These are phyloP conservation scores for Vigna reflexopilosa DNA, from an alignment of 306 rosid species.

Conservation along the genomic window DNA sequence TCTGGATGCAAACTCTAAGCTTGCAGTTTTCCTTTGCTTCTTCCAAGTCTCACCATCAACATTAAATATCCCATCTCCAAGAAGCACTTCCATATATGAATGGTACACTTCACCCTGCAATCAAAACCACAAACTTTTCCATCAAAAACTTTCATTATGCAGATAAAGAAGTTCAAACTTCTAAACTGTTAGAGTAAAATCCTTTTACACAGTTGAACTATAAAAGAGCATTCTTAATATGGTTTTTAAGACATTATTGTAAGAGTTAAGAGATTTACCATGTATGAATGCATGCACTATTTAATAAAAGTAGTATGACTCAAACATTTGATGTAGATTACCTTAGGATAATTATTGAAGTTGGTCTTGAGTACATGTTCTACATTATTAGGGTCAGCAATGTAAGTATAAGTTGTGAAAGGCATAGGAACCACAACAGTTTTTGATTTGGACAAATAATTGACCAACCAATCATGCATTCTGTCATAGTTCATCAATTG, in stretches of 20 bases:
- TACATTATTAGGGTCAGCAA: conserved; percentile 90
- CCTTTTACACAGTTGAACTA: too few relatives aligned
- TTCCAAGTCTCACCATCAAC: conserved; percentile 90
- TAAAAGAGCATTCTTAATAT: not conserved
- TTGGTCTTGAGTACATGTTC: conserved; percentile 91
- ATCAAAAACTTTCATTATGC: not conserved
- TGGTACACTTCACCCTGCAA: conserved; percentile 85
- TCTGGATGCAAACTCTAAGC: conserved; percentile 94
- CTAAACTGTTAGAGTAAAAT: not conserved
- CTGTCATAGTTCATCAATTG: conserved; percentile 74
- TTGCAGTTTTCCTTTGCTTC: conserved; percentile 90
- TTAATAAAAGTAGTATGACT: not conserved
- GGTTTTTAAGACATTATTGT: not conserved
- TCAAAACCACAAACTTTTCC: conserved; percentile 17
- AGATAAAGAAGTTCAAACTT: not conserved
- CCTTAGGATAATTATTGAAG: conserved; percentile 88
- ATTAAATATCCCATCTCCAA: conserved; percentile 94
- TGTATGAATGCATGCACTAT: not conserved
- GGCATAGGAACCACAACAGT: conserved; percentile 94
- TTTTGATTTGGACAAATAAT: conserved; percentile 61
- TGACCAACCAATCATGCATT: conserved; percentile 92
- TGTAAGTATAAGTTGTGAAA: conserved; percentile 82
- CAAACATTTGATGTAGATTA: conserved; percentile 20
- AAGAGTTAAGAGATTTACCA: not conserved
- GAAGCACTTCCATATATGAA: conserved; percentile 92